Evolutionary conservation across 768 basidiomycete species (phyloP).

Genomic region (Collybiopsis confluens): DNA sequence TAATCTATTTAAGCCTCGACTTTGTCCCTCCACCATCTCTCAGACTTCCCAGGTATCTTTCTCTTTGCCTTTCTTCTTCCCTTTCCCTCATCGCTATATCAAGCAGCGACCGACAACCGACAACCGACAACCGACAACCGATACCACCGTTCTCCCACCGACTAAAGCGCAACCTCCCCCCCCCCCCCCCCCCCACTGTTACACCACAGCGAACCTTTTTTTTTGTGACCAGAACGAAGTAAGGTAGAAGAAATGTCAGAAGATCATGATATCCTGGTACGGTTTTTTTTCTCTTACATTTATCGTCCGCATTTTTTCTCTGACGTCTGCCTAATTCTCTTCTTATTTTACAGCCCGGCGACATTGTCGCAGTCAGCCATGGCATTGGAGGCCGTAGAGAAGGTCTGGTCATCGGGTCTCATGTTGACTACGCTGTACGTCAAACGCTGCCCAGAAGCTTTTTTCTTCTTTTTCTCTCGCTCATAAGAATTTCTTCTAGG

Average conservation of each 20-base stretch:
- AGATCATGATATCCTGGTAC: conserved; percentile 1
- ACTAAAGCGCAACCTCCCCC: neutral
- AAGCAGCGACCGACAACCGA: neutral
- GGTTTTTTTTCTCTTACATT: neutral
- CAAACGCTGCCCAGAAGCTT: neutral
- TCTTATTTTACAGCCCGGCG: conserved; percentile 69
- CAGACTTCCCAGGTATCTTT: conserved; percentile 6
- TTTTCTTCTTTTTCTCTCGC: neutral
- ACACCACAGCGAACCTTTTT: neutral
- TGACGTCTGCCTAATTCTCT: neutral
- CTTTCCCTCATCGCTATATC: neutral
- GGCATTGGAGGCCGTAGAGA: conserved; percentile 61
- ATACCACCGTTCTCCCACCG: neutral
- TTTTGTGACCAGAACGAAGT: neutral
- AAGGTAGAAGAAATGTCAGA: neutral
- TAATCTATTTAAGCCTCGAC: conserved; percentile 1
- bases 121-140: neutral
- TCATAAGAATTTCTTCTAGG: conserved; percentile 36
- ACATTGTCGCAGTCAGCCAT: conserved; percentile 75
- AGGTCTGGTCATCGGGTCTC: conserved; percentile 76
- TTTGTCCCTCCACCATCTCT: neutral
- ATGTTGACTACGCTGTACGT: conserved; percentile 66
- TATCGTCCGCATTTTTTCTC: neutral
- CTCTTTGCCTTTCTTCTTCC: conserved; percentile 8
- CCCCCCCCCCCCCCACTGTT: neutral